Base-by-base conservation (phyloP, 225 moss, liverwort and hornwort species). In the Takakia lepidozioides region DNA sequence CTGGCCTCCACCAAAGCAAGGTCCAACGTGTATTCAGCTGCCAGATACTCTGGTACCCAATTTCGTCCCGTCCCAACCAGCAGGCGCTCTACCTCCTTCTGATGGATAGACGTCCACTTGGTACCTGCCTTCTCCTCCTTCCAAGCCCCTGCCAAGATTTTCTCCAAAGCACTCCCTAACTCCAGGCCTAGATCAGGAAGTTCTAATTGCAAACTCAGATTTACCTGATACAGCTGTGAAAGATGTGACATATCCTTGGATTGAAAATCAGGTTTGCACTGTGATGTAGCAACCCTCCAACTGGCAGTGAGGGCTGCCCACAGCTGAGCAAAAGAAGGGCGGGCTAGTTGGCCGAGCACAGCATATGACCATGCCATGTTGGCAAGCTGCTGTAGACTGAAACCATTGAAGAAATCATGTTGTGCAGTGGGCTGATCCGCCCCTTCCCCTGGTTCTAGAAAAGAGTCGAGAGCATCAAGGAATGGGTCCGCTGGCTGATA, bases 301-400 rank as follows among this genome's bases (percentile, higher is more conserved):
- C 54, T 5, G 11, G 56, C 54, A 19, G 68, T 56, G 42, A 98
- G 63, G 40, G 58, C 64, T 3, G 54, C 53, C 98, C 87, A 91
- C 5, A 91, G 48, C 15, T 61, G 62, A 56, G 39, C 43, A 61
- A 81, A 91, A 27, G 71, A 85, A 8, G 85, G 83, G 51, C 87
- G 73, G 27, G 57, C 52, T 50, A 83, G 54, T 59, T 67, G 69
- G 19, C 60, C 64, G 56, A 91, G 64, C 28, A 91, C 81, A 16
- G 85, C 80, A 62, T 71, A 71, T 15, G 98, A 91, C 98, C 98
- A 98, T 2, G 87, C 80, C 64, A 87, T 83, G 62, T 75, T 81
- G 17, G 85, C 78, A 25, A 98, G 73, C 40, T 98, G 76, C 22
- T 84, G 84, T 28, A 37, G 44, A n/a, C 45, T 28, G 17, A 51